Evolutionary conservation across 768 basidiomycete genomes (phyloP).

Genomic region (Pleurotus citrinopileatus): DNA sequence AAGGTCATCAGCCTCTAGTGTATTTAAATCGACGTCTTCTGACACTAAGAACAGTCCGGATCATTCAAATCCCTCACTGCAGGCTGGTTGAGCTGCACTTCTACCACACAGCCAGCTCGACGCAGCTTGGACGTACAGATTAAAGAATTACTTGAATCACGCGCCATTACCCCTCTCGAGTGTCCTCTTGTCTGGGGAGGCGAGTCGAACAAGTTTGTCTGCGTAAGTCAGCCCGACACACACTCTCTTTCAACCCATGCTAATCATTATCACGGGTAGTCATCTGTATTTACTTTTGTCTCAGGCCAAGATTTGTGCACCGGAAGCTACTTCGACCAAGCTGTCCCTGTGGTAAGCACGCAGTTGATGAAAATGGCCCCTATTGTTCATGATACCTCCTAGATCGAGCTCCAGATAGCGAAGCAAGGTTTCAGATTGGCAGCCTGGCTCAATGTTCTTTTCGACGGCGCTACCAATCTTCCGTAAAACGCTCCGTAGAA

Average conservation of each 20-base stretch:
- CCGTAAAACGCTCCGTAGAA: slow-evolving; percentile 28
- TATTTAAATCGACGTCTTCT: background rate
- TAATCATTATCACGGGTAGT: slow-evolving; percentile 22
- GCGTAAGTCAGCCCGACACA: slow-evolving; percentile 25
- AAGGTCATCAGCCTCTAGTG: slow-evolving; percentile 24
- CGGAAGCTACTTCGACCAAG: slow-evolving; percentile 31
- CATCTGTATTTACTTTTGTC: slow-evolving; percentile 39
- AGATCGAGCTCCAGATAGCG: slow-evolving; percentile 45
- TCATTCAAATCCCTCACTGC: slow-evolving; percentile 26
- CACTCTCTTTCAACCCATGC: background rate
- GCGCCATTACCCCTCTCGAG: slow-evolving; percentile 35
- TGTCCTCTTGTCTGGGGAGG: slow-evolving; percentile 48
- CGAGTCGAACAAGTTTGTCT: slow-evolving; percentile 44
- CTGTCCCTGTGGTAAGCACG: slow-evolving; percentile 32
- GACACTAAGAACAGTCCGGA: slow-evolving; percentile 24
- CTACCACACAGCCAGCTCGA: slow-evolving; percentile 26
- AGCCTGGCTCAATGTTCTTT: slow-evolving; percentile 48
- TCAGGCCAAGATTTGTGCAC: slow-evolving; percentile 43
- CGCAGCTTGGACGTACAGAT: slow-evolving; percentile 31
- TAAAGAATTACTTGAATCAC: slow-evolving; percentile 21
- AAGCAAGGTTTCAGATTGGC: slow-evolving; percentile 47
- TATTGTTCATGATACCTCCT: slow-evolving; percentile 2
- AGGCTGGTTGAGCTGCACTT: slow-evolving; percentile 39
- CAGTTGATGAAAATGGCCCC: background rate
- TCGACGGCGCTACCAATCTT: slow-evolving; percentile 35